phyloP scores from a whole-genome alignment of 2,329 filamentous ascomycete genomes.

The Fusarium euwallaceae region DNA sequence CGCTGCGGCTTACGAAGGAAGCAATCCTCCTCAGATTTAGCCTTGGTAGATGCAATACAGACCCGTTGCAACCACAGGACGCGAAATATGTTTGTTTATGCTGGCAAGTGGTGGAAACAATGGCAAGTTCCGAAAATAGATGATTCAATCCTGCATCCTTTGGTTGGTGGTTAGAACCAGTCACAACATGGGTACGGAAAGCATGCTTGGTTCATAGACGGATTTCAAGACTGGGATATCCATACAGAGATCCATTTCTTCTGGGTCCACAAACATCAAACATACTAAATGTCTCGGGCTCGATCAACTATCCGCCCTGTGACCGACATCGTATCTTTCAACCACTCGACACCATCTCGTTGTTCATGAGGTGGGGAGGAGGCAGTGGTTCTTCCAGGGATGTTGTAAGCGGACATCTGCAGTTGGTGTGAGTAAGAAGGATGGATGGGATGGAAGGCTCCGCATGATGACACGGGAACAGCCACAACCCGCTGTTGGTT shows the following conservation, averaged over 20 bases:
- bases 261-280: neutral
- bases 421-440: conserved; percentile 2
- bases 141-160: neutral
- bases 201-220: neutral
- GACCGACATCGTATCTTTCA: neutral
- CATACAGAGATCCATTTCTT: neutral
- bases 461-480: conserved; percentile 4
- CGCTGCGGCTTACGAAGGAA: neutral
- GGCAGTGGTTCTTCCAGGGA: conserved; percentile 7
- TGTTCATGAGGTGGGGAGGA: conserved; percentile 18
- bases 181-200: neutral
- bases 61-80: neutral
- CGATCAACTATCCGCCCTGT: neutral
- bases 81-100: neutral
- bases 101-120: neutral
- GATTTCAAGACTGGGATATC: neutral
- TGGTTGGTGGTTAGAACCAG: neutral
- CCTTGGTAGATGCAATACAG: conserved; percentile 11
- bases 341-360: conserved; percentile 8
- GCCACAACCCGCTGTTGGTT: conserved; percentile 4
- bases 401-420: conserved; percentile 8
- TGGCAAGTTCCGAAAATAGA: neutral
- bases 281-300: neutral
- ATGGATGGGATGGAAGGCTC: neutral
- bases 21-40: neutral